Percentiles rank a stretch among this genome's conserved stretches.
These are phyloP conservation scores for Ramaria sp. DNA, from an alignment of 768 basidiomycete genomes.

Conservation along the genomic window DNA sequence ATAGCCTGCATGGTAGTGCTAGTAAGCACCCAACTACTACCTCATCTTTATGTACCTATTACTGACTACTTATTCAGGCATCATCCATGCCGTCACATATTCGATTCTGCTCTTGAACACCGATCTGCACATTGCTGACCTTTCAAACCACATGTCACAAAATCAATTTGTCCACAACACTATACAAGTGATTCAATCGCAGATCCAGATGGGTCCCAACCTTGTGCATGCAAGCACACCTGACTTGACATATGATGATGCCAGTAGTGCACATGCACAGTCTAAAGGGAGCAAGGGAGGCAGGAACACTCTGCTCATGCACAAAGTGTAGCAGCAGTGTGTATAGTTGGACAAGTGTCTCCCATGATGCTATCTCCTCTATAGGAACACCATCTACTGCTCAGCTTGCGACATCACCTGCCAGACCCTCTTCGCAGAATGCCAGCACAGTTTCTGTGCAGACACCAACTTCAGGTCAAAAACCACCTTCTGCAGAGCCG, in stretches of 20 bases:
- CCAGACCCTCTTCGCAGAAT: slow-evolving; percentile 32
- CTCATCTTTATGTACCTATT: slow-evolving; percentile 10
- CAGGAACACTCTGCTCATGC: slow-evolving; percentile 29
- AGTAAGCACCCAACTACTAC: slow-evolving; percentile 39
- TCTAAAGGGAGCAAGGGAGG: slow-evolving; percentile 46
- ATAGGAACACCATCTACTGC: slow-evolving; percentile 16
- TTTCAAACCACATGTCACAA: slow-evolving; percentile 82
- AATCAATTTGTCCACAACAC: slow-evolving; percentile 90
- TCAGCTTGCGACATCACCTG: slow-evolving; percentile 18
- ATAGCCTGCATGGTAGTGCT: slow-evolving; percentile 68
- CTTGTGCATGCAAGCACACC: slow-evolving; percentile 40
- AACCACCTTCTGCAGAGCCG: slow-evolving; percentile 14
- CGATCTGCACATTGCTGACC: slow-evolving; percentile 91
- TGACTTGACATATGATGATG: slow-evolving; percentile 59
- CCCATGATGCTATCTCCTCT: slow-evolving; percentile 43
- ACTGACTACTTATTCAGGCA: slow-evolving; percentile 35
- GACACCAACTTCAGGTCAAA: slow-evolving; percentile 28
- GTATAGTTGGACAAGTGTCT: slow-evolving; percentile 75
- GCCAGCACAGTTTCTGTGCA: slow-evolving; percentile 60
- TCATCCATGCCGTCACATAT: slow-evolving; percentile 92
- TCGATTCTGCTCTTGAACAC: slow-evolving; percentile 93
- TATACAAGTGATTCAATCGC: slow-evolving; percentile 72
- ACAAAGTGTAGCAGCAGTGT: slow-evolving; percentile 76
- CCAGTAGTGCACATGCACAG: slow-evolving; percentile 33
- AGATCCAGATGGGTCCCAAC: slow-evolving; percentile 40